Conservation (phyloP, 2,329 filamentous ascomycete species). For the Teratosphaeria zuluensis region DNA sequence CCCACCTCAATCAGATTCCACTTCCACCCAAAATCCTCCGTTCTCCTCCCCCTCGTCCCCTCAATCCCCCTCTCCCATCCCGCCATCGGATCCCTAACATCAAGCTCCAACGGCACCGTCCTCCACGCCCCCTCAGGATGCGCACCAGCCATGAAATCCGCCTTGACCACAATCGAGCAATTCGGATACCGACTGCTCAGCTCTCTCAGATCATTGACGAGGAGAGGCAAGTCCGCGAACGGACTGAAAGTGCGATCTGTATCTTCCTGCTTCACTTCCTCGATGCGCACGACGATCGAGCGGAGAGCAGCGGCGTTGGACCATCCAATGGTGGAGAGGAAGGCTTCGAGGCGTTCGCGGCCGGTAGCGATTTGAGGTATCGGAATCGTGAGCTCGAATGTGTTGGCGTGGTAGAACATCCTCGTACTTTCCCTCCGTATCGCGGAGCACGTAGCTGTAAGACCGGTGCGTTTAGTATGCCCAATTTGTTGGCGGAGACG, state of each 20-base stretch:
- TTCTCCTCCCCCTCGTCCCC: neutral
- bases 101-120: neutral
- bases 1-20: neutral
- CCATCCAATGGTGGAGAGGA: neutral
- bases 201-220: neutral
- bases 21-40: neutral
- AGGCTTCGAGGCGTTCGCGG: neutral
- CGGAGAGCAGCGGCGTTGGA: neutral
- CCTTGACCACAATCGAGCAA: neutral
- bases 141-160: neutral
- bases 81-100: neutral
- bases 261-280: neutral
- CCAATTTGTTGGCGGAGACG: neutral
- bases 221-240: neutral
- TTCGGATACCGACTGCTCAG: neutral
- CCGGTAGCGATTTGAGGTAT: neutral
- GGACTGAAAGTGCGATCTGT: neutral
- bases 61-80: neutral
- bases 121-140: neutral
- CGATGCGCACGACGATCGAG: neutral
- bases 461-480: neutral
- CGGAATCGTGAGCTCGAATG: neutral
- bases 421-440: neutral
- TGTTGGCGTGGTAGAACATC: conserved; percentile 2
- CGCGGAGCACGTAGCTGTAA: neutral